phyloP scores from a whole-genome alignment of 306 rosid species.

The Lotus japonicus region DNA sequence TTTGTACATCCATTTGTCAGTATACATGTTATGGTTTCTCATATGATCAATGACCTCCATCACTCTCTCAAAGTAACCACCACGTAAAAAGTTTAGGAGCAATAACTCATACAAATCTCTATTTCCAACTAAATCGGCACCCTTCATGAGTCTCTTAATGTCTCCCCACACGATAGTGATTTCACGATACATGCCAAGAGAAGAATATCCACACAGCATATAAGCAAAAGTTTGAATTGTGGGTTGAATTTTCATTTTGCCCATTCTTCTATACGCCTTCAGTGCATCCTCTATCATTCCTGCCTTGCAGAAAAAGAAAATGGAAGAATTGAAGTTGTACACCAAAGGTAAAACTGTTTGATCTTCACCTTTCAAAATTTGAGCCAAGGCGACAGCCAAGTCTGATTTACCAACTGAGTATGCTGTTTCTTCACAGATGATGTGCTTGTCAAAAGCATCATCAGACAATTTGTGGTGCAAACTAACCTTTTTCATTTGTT shows the following conservation, averaged over 20 bases:
- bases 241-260: slow-evolving; percentile 45
- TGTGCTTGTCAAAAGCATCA: slow-evolving; percentile 28
- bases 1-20: slow-evolving; percentile 72
- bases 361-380: slow-evolving; percentile 37
- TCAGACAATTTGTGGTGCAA: slow-evolving; percentile 21
- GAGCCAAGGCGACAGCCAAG: slow-evolving; percentile 43
- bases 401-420: slow-evolving; percentile 19
- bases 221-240: slow-evolving; percentile 49
- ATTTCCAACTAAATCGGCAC: slow-evolving; percentile 27
- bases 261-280: slow-evolving; percentile 69
- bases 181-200: slow-evolving; percentile 62
- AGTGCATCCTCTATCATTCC: slow-evolving; percentile 71
- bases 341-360: slow-evolving; percentile 24
- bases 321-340: slow-evolving; percentile 60
- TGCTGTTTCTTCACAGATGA: slow-evolving; percentile 5
- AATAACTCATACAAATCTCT: slow-evolving; percentile 69
- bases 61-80: slow-evolving; percentile 93
- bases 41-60: slow-evolving; percentile 69
- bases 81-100: slow-evolving; percentile 57
- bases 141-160: slow-evolving; percentile 62
- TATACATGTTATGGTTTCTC: slow-evolving; percentile 48
- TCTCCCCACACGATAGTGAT: slow-evolving; percentile 85
- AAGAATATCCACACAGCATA: slow-evolving; percentile 50
- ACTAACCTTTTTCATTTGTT: slow-evolving; percentile 50
- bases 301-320: slow-evolving; percentile 79